Evolutionary conservation across 257 asterid species (phyloP).

Genomic region (Solanum commersonii): DNA sequence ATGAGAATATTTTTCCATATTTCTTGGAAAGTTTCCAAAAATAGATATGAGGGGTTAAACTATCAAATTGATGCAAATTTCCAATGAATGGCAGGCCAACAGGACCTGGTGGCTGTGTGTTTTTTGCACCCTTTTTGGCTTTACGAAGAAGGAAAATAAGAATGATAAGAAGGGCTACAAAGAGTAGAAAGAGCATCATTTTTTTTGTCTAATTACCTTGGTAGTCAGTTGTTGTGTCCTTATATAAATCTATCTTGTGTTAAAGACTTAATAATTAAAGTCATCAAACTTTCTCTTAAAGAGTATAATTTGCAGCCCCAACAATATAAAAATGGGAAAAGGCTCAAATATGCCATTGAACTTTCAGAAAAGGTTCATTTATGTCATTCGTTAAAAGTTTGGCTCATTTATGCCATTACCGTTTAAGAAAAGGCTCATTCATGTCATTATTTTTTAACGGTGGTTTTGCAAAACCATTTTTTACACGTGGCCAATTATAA

Average conservation of each 20-base stretch:
- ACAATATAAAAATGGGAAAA: too few relatives aligned
- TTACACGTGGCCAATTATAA: too few relatives aligned
- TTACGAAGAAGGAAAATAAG: not conserved
- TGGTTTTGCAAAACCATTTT: too few relatives aligned
- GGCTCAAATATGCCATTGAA: too few relatives aligned
- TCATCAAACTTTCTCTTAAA: too few relatives aligned
- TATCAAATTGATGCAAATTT: not conserved
- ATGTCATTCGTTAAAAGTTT: too few relatives aligned
- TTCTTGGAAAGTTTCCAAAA: not conserved
- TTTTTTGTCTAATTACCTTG: not conserved
- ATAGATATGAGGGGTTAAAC: not conserved
- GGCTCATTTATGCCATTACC: too few relatives aligned
- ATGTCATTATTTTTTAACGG: too few relatives aligned
- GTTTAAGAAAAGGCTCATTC: too few relatives aligned
- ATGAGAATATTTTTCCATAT: not conserved
- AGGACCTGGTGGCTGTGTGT: not conserved
- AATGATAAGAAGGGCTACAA: not conserved
- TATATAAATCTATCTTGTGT: not conserved
- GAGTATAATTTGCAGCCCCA: too few relatives aligned
- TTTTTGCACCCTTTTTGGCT: not conserved
- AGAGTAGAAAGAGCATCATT: not conserved
- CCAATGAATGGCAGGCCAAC: not conserved
- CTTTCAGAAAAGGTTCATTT: too few relatives aligned
- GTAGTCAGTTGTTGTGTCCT: not conserved
- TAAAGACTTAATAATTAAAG: too few relatives aligned